Base-by-base conservation (phyloP, 768 basidiomycete species). In the Mycena vulgaris region DNA sequence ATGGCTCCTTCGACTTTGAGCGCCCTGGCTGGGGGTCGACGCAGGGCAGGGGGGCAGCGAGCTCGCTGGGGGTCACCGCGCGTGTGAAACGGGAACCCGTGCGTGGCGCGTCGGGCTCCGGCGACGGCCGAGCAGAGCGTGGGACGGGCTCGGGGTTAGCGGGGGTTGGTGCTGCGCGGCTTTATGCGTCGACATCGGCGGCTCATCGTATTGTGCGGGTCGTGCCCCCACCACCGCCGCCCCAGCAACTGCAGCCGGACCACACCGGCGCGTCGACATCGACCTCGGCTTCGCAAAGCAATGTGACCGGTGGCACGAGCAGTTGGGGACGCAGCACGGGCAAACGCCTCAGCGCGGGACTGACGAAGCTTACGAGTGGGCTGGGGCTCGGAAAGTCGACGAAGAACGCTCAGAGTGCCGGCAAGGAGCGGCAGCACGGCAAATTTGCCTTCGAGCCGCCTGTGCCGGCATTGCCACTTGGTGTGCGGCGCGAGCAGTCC, bases 1-100 rank as follows among this genome's bases (percentile, higher is more conserved):
- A 92, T 71, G 92, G 92, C 7, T 92, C 89, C 74, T 93, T 93
- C 77, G 92, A 93, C 75, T 93, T 93, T 72, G 93, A 93, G 78
- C 84, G 92, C 39, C 92, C 92, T 0, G 85, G 88, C 0, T 84
- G 85, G 83, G 81, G 80, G 25, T 70, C 78, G 71, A 83, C 89
- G 28, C 85, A 87, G 2, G 83, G 85, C 6, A 84, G 84, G 65
- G 80, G 78, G 27, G 82, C 81, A 8, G 83, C 82, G 7, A 77
- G 77, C 28, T 79, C 74, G 30, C 76, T 80, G 30, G 78, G 74
- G n/a, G 75, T 74, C 21, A 83, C 80, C 40, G 75, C 74, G 14
- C 80, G 78, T 58, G 82, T 80, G 48, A 79, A 72, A 11, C 80
- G 78, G 51, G 79, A 76, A 63, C 33, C 33, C 13, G 66, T 37